A percentile compares a stretch with the other conserved stretches of the same genome.
Evolutionary conservation across 176 grass and related monocot species (phyloP).

Genomic region (Paspalum notatum): DNA sequence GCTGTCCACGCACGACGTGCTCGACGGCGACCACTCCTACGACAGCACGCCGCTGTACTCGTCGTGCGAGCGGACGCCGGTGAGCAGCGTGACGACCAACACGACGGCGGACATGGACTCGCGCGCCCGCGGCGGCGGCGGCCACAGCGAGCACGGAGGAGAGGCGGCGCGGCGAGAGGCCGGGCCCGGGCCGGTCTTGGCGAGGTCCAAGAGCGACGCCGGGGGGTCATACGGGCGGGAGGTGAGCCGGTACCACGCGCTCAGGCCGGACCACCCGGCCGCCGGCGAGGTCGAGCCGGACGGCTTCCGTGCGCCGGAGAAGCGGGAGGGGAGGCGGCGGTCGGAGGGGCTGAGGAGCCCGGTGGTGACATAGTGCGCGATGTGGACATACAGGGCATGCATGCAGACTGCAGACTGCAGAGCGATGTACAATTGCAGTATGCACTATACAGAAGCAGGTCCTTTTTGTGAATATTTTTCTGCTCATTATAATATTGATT

Average conservation of each 20-base stretch:
- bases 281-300: neutral
- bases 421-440: neutral
- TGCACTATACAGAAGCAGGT: no score
- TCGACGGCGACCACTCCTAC: conserved; percentile 44
- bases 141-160: conserved; percentile 1
- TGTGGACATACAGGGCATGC: no score
- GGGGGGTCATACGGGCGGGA: conserved; percentile 39
- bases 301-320: conserved; percentile 21
- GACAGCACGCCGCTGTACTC: conserved; percentile 47
- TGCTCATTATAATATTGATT: no score
- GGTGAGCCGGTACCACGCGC: conserved; percentile 50
- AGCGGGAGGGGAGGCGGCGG: conserved; percentile 12
- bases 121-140: neutral
- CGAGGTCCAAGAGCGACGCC: conserved; percentile 20
- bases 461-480: no score
- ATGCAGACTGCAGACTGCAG: neutral
- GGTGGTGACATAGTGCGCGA: neutral
- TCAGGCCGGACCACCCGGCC: conserved; percentile 44
- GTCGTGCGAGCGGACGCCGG: conserved; percentile 50
- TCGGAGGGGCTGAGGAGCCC: conserved; percentile 36
- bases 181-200: neutral
- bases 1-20: conserved; percentile 45
- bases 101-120: conserved; percentile 40
- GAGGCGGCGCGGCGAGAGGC: no score
- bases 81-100: conserved; percentile 55